Evolutionary conservation across 495 filamentous ascomycete genomes (phyloP).

Genomic region (Hypoxylon crocopeplum): DNA sequence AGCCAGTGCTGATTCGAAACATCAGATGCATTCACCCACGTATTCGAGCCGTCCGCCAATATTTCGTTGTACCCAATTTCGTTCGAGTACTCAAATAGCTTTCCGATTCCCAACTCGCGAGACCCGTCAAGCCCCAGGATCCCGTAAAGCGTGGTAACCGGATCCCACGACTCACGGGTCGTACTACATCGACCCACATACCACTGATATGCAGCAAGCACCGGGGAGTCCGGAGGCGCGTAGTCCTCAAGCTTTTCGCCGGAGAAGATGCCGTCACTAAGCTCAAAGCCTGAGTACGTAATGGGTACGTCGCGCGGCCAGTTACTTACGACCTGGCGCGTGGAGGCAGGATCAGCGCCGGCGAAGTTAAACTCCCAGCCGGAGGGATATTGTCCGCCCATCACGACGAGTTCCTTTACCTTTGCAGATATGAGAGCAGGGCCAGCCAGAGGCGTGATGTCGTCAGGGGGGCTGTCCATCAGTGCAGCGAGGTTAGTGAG

Average conservation of each 20-base stretch:
- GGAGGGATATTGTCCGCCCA: slow-evolving; percentile 55
- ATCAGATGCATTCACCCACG: slow-evolving; percentile 43
- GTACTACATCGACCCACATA: slow-evolving; percentile 32
- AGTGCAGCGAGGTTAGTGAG: slow-evolving; percentile 51
- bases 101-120: slow-evolving; percentile 36
- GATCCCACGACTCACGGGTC: slow-evolving; percentile 52
- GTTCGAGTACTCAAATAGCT: slow-evolving; percentile 31
- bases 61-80: slow-evolving; percentile 43
- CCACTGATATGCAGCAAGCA: slow-evolving; percentile 47
- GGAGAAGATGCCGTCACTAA: slow-evolving; percentile 44
- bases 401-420: slow-evolving; percentile 53
- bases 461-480: slow-evolving; percentile 47
- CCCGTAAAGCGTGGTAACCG: slow-evolving; percentile 52
- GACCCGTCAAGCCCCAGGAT: slow-evolving; percentile 45
- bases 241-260: slow-evolving; percentile 44
- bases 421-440: slow-evolving; percentile 47
- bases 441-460: slow-evolving; percentile 42
- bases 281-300: slow-evolving; percentile 47
- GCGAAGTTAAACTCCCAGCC: slow-evolving; percentile 54
- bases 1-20: slow-evolving; percentile 45
- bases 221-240: slow-evolving; percentile 44
- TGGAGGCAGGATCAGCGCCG: slow-evolving; percentile 40
- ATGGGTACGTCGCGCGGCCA: slow-evolving; percentile 44
- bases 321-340: slow-evolving; percentile 48
- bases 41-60: slow-evolving; percentile 40